Conservation (phyloP, 768 basidiomycete genomes). For the Suillus americanus region DNA sequence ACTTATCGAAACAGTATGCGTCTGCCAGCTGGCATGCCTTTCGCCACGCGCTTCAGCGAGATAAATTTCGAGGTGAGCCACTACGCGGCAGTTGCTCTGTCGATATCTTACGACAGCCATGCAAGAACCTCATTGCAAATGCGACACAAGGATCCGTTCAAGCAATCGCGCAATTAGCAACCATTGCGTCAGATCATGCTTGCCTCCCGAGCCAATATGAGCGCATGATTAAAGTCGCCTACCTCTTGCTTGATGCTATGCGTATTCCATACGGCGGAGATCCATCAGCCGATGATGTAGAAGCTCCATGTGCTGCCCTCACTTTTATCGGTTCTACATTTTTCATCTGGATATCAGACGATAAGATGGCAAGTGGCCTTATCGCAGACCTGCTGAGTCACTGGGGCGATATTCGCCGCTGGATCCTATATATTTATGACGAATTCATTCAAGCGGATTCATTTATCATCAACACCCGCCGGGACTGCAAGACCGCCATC, state of each 20-base stretch:
- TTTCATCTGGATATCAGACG: constrained; percentile 22
- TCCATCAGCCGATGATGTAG: constrained; percentile 9
- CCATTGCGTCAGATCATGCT: constrained; percentile 11
- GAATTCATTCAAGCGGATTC: constrained; percentile 13
- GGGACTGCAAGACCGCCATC: constrained; percentile 23
- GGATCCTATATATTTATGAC: constrained; percentile 25
- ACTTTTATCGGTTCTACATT: constrained; percentile 22
- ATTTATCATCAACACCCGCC: constrained; percentile 13
- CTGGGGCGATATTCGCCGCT: constrained; percentile 27
- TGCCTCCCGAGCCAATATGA: constrained; percentile 23
- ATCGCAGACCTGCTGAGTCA: constrained; percentile 13
- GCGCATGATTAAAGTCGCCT: constrained; percentile 21
- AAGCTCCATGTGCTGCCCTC: constrained; percentile 16
- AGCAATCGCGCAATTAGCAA: constrained; percentile 15
- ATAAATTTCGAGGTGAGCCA: constrained; percentile 23
- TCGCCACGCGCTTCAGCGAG: neutral
- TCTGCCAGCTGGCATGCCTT: constrained; percentile 1
- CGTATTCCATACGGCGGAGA: constrained; percentile 19
- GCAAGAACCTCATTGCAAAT: constrained; percentile 18
- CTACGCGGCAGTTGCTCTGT: neutral
- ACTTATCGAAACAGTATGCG: neutral
- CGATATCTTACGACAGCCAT: neutral
- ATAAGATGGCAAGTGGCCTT: constrained; percentile 15
- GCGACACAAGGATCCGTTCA: constrained; percentile 13
- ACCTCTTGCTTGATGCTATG: constrained; percentile 17